Evolutionary conservation across 495 filamentous ascomycete species (phyloP), one percentile per base, ranked within the genome.

Genomic region (Aspergillus bertholletiae): DNA sequence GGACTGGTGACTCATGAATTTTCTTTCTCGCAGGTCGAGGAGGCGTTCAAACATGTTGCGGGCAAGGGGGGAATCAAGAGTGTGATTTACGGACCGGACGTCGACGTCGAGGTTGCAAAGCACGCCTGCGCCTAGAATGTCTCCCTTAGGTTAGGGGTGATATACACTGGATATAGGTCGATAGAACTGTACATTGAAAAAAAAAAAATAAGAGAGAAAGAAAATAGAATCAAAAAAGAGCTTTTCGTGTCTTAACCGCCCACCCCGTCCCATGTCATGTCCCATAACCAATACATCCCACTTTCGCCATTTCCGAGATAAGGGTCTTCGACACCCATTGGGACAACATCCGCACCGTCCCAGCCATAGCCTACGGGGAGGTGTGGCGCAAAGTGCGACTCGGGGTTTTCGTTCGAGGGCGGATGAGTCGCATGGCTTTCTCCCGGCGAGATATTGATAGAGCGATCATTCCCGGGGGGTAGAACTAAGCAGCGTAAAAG

Each of bases 1-100:
- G 77, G 77, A 62, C 71, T 96, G 12, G 80, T 95, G 30, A 87
- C 84, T 18, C 74, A 81, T 39, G 59, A 65, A 20, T 65, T 51
- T 23, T 30, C 59, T 13, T 65, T 65, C 35, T 28, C 35, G 4
- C 28, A 55, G 46, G 62, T 55, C 1, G 59, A 62, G 39, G 43
- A 59, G 11, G 62, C 62, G 1, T 65, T 65, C 46, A 35, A 60
- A 21, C 57, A 61, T 55, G 66, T 63, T 15, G 55, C 54, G 6
- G 47, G 55, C 15, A 44, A 58, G 15, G 39, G 24, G 20, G 67
- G 67, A 7, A 66, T 68, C 22, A 70, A 70, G 46, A 63, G 57
- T 35, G 65, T 70, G 11, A 70, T 70, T 40, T 70, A 65, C 45
- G 67, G 67, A 5, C 67, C 67, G 24, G 55, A 49, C 21, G 56